phyloP scores from a whole-genome alignment of 2,329 filamentous ascomycete species.

The Epichloe festucae region DNA sequence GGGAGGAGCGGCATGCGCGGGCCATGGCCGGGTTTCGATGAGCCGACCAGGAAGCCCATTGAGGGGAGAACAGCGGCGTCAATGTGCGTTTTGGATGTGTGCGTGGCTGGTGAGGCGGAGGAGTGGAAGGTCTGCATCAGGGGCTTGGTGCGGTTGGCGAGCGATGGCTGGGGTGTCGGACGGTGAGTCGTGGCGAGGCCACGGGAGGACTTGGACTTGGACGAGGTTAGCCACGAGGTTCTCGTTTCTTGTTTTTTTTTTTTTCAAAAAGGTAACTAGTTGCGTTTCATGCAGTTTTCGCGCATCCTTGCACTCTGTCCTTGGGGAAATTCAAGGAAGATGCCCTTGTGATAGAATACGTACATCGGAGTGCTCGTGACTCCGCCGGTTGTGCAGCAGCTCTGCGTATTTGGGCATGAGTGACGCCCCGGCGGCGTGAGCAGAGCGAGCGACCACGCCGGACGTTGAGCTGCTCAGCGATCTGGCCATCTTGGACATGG shows the following conservation, averaged over 20 bases:
- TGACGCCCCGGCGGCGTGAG: constrained; percentile 23
- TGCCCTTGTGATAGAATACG: constrained; percentile 9
- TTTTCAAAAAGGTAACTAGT: background rate
- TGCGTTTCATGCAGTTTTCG: no score
- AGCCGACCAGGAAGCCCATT: constrained; percentile 19
- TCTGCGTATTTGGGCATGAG: constrained; percentile 37
- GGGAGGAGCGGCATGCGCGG: constrained; percentile 47
- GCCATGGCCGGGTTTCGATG: constrained; percentile 21
- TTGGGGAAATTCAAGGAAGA: background rate
- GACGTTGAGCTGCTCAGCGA: constrained; percentile 30
- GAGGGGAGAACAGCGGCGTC: constrained; percentile 42
- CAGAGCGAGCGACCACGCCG: constrained; percentile 18
- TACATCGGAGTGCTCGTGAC: constrained; percentile 27
- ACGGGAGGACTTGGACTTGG: constrained; percentile 19
- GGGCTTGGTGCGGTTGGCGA: constrained; percentile 34
- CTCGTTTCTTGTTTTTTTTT: background rate
- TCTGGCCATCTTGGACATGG: constrained; percentile 35
- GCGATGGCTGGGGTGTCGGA: constrained; percentile 31
- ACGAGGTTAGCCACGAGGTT: constrained; percentile 2
- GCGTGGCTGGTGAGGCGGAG: constrained; percentile 31
- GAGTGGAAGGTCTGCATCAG: constrained; percentile 52
- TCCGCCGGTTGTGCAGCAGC: constrained; percentile 25
- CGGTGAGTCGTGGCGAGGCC: constrained; percentile 34
- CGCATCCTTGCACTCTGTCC: background rate
- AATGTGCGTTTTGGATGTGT: constrained; percentile 27